These are phyloP conservation scores for Cyclotella sp. DNA, from an alignment of 108 stramenopile species.

Conservation along the genomic window DNA sequence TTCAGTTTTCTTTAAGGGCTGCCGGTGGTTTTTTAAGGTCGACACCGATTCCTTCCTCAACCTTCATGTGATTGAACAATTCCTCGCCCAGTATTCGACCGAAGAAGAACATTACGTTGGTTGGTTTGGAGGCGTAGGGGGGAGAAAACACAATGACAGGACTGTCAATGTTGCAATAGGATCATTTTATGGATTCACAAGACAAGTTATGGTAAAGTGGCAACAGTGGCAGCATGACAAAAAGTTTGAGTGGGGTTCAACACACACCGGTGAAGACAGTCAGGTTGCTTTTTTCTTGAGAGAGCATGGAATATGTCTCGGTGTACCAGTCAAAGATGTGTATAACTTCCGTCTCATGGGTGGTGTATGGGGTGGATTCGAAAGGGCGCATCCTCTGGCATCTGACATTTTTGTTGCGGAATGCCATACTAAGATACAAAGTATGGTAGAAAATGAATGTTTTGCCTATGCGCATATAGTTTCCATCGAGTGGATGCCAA, in stretches of 20 bases:
- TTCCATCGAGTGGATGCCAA: conserved; percentile 14
- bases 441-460: conserved; percentile 12
- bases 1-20: neutral
- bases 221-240: conserved; percentile 3
- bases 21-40: conserved; percentile 29
- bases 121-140: conserved; percentile 10
- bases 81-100: conserved; percentile 4
- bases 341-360: neutral
- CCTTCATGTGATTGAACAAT: conserved; percentile 26
- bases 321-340: conserved; percentile 8
- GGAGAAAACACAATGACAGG: neutral
- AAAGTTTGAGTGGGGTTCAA: neutral
- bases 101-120: conserved; percentile 22
- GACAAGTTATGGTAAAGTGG: conserved; percentile 10
- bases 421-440: neutral
- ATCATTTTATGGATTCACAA: conserved; percentile 26
- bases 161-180: conserved; percentile 24
- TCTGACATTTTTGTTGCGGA: neutral
- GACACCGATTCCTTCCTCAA: conserved; percentile 26
- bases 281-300: conserved; percentile 23
- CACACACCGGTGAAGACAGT: conserved; percentile 17
- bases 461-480: conserved; percentile 25
- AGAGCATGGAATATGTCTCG: conserved; percentile 19
- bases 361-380: conserved; percentile 26
- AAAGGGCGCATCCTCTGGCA: neutral